These are phyloP conservation scores for Blastobotrys indianensis DNA, from an alignment of 1,139 yeast genomes.

Conservation along the genomic window DNA sequence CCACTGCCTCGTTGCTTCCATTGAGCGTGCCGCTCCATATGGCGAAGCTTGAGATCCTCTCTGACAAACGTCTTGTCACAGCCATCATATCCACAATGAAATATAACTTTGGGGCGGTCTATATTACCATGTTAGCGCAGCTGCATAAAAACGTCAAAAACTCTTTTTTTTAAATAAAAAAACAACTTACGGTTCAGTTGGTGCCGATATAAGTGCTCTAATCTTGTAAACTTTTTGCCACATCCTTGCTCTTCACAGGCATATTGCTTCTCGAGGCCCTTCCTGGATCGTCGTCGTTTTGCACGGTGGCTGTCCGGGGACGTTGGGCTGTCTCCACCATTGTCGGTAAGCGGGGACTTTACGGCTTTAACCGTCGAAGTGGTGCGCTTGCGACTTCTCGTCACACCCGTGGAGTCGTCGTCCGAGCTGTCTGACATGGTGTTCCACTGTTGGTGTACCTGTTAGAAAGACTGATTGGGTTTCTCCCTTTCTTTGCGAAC, in stretches of 20 bases:
- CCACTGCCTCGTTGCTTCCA: neutral
- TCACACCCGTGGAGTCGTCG: too few relatives aligned
- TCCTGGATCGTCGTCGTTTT: slow-evolving; percentile 20
- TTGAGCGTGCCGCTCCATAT: slow-evolving; percentile 44
- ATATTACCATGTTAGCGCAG: slow-evolving; percentile 6
- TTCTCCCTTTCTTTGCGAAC: too few relatives aligned
- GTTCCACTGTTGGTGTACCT: too few relatives aligned
- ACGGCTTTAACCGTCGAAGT: neutral
- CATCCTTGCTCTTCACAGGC: slow-evolving; percentile 50
- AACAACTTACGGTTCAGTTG: slow-evolving; percentile 32
- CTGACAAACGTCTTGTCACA: slow-evolving; percentile 59
- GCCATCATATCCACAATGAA: slow-evolving; percentile 43
- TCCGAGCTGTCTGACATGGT: too few relatives aligned
- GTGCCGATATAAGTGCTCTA: slow-evolving; percentile 40
- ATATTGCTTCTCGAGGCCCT: slow-evolving; percentile 32
- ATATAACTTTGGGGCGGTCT: slow-evolving; percentile 39
- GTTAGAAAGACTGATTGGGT: too few relatives aligned
- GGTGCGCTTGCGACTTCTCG: too few relatives aligned
- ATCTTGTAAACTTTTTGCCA: slow-evolving; percentile 55
- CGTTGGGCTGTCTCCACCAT: neutral
- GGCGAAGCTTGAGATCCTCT: slow-evolving; percentile 45
- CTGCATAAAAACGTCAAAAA: too few relatives aligned
- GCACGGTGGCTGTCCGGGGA: neutral
- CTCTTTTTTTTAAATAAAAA: neutral
- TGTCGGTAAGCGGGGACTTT: neutral